Base-by-base conservation (phyloP, 352 stramenopile genomes). In the Elongisporangium undulatum region DNA sequence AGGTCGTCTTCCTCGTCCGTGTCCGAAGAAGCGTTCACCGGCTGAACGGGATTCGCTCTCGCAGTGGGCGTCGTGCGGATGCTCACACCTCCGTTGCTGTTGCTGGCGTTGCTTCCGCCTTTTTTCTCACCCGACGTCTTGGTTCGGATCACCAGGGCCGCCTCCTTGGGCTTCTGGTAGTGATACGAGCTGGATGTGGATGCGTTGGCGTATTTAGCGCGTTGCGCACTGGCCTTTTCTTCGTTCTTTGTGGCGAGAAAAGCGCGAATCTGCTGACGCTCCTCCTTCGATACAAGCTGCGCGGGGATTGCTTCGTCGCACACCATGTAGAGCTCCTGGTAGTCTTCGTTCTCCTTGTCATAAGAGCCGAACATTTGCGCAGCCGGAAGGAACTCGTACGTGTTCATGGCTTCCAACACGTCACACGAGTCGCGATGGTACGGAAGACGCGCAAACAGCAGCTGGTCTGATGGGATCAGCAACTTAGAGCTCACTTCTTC, bases 1-100 rank as follows among this genome's bases (percentile, higher is more conserved):
- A 72, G 69, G 41, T 89, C 82, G 23, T 93, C 82, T 54, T 90
- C 80, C 48, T 90, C 84, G 56, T 90, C 82, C 17, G 83, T 91
- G 58, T 92, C 84, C 15, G 82, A 91, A 13, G 74, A 78, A 16
- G 66, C 72, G 34, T 72, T 51, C 12, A 67, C 66, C 48, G 59
- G 49, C n/a, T 56, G 61, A 20, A 53, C 68, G 2, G 65, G 34
- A 21, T 56, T 57, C 12, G 51, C 56, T 22, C 55, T 67, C 19
- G 29, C 9, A 41, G 29, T 41, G 2, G 29, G 29, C 8, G 73
- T 56, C 23, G 79, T 79, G 51, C 74, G 79, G 57, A 91, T 91
- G 19, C 55, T 86, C 29, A 91, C 77, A 51, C 77, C 77, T n/a
- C 67, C 70, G 23, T 61, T 82, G 62, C 77, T 41, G 13, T 9